These are phyloP conservation scores for Rhododendron ferrugineum DNA, from an alignment of 148 eudicot species.

Conservation along the genomic window DNA sequence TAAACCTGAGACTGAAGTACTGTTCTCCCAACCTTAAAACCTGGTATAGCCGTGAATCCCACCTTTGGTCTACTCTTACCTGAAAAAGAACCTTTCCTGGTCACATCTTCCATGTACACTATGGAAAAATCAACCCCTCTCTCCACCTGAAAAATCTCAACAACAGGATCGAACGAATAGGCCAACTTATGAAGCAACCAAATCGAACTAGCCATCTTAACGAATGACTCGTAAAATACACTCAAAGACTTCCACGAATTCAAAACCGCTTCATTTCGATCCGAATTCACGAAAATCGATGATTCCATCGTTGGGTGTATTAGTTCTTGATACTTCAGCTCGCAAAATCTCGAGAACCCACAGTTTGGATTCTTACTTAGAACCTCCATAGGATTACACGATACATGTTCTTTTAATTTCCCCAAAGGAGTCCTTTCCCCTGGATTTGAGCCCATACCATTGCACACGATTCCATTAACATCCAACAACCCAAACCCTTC, in stretches of 20 bases:
- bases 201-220: constrained; percentile 80
- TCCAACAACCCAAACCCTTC: constrained; percentile 43
- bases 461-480: constrained; percentile 20
- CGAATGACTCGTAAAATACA: constrained; percentile 67
- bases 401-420: constrained; percentile 60
- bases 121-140: constrained; percentile 70
- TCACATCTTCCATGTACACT: constrained; percentile 90
- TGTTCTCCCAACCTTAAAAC: constrained; percentile 72
- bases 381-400: constrained; percentile 60
- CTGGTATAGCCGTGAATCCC: constrained; percentile 85
- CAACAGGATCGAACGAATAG: constrained; percentile 54
- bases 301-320: constrained; percentile 86
- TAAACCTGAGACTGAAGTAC: constrained; percentile 88
- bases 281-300: constrained; percentile 60
- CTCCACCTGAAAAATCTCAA: constrained; percentile 79
- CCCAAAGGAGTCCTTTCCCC: constrained; percentile 29
- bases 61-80: constrained; percentile 59
- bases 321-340: constrained; percentile 70
- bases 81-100: constrained; percentile 30
- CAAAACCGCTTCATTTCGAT: constrained; percentile 47
- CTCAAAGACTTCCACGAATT: constrained; percentile 77
- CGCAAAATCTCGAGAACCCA: constrained; percentile 72
- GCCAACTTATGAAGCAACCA: constrained; percentile 92
- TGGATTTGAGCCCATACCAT: constrained; percentile 14
- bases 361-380: constrained; percentile 49